Percentiles rank a stretch among this genome's conserved stretches.
Evolutionary conservation across 441 rosid species (phyloP).

Genomic region (Gossypium davidsonii): DNA sequence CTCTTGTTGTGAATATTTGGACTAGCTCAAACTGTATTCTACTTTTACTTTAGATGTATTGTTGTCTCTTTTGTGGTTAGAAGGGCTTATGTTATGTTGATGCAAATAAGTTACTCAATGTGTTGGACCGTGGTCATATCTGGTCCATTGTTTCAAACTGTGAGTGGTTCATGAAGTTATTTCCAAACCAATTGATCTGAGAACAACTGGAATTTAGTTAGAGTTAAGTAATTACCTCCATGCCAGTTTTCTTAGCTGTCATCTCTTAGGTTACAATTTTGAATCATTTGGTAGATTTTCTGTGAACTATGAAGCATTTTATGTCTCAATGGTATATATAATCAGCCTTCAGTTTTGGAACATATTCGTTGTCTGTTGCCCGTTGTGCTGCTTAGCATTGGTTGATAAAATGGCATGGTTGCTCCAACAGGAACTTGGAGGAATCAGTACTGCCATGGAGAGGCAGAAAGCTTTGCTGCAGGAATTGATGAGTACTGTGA

Average conservation of each 20-base stretch:
- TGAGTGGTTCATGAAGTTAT: neutral
- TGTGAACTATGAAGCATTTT: neutral
- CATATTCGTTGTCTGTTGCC: neutral
- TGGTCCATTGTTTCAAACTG: neutral
- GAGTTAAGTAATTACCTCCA: neutral
- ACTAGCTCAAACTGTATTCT: neutral
- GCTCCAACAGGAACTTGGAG: conserved; percentile 79
- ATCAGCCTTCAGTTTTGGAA: neutral
- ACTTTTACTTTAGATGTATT: neutral
- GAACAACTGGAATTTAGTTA: neutral
- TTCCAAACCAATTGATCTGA: conserved; percentile 1
- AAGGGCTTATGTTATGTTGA: neutral
- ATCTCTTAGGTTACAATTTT: neutral
- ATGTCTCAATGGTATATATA: neutral
- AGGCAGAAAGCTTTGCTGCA: conserved; percentile 74
- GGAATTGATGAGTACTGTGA: conserved; percentile 69
- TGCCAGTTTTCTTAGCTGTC: neutral
- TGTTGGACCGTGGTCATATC: neutral
- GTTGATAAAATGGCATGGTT: neutral
- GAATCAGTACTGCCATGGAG: conserved; percentile 72
- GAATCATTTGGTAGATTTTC: neutral
- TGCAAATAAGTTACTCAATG: neutral
- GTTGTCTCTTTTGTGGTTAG: neutral
- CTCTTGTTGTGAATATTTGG: neutral
- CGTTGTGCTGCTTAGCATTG: neutral